Evolutionary conservation across 371 early-diverging fungal species (phyloP).

Genomic region (Mucor circinelloides): DNA sequence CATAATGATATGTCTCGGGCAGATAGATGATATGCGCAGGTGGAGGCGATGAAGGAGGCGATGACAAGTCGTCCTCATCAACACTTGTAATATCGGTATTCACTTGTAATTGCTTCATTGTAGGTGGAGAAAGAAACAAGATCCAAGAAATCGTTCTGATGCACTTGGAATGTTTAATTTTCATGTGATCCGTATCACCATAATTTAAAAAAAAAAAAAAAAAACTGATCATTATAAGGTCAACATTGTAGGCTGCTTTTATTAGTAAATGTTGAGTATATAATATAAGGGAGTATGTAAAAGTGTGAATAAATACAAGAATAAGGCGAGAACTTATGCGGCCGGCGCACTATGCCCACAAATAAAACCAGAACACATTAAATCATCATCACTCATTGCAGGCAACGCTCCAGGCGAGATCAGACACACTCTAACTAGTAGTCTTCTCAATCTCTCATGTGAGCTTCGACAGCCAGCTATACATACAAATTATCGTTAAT

Average conservation of each 20-base stretch:
- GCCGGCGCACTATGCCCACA: slow-evolving; percentile 40
- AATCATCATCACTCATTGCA: slow-evolving; percentile 22
- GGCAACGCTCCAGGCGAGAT: slow-evolving; percentile 24
- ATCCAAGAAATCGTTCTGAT: background rate
- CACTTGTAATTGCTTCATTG: background rate
- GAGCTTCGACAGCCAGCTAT: slow-evolving; percentile 57
- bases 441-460: slow-evolving; percentile 56
- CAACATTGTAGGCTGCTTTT: background rate
- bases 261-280: background rate
- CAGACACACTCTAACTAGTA: slow-evolving; percentile 55
- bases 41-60: background rate
- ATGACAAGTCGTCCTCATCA: background rate
- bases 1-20: background rate
- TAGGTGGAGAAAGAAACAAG: background rate
- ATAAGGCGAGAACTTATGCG: slow-evolving; percentile 17
- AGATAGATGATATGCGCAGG: background rate
- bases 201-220: background rate
- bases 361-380: slow-evolving; percentile 29
- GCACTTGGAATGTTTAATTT: background rate
- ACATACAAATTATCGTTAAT: background rate
- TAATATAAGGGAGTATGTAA: background rate
- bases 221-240: background rate
- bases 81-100: background rate
- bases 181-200: background rate
- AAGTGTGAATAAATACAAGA: background rate